Evolutionary conservation across 208 protist species (phyloP), one percentile per base, ranked within the genome.

Genomic region (Acanthamoeba culbertsoni): DNA sequence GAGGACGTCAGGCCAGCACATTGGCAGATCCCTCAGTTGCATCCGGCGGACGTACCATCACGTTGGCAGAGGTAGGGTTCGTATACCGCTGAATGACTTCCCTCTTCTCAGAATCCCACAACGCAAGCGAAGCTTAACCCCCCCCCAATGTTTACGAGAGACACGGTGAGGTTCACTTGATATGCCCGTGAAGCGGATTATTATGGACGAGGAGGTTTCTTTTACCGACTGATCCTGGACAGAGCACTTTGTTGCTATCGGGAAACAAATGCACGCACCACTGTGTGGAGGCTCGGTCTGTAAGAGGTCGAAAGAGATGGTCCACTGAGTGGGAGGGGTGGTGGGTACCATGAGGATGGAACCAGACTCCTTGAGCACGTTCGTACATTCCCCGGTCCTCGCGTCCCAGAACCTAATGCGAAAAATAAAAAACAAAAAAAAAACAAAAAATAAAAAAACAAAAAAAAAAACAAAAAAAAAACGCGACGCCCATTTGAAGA

Each of bases 241-340:
- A 84, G 23, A 84, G 73, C n/a, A 84, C 73, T 35, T 43, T n/a
- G 45, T 84, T 84, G 73, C 26, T 84, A 37, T 84, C 73, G 43
- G 73, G 73, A 43, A 84, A 84, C 43, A 84, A 43, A n/a, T 84
- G 73, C 23, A 84, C 73, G 10, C 73, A 84, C 73, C 73, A 84
- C 73, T 84, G n/a, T 46, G 63, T 10, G 35, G 35, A 12, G 37
- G n/a, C n/a, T n/a, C 6, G 23, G 6, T 55, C 40, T 16, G 42
- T 48, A 20, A 16, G 68, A 79, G 68, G 23, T n/a, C 10, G 57
- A 0, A 2, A 35, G 18, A 3, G 16, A 28, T 43, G 31, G 35
- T 46, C 33, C 23, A 28, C 2, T 43, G 16, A 35, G 26, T 14
- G 16, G 23, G 51, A 59, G 23, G 14, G 23, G 51, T 59, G 14